Conservation (phyloP, 2,329 filamentous ascomycete genomes). For the Trichoderma aggressivum region DNA sequence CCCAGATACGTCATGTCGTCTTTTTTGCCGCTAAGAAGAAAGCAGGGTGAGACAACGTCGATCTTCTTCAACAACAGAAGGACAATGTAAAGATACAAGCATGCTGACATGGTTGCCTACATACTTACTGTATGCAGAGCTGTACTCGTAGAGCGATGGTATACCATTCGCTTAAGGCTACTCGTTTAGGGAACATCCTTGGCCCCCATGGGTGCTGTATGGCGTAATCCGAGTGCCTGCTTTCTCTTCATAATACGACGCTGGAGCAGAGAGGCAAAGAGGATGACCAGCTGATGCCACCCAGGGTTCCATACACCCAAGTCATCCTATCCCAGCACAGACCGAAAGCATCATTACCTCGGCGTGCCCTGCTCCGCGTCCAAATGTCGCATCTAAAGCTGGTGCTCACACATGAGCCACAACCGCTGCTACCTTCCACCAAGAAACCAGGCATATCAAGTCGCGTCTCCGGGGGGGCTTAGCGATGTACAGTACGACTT, state of each 20-base stretch:
- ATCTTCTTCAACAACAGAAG: neutral
- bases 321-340: neutral
- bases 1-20: neutral
- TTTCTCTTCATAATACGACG: neutral
- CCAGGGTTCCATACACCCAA: neutral
- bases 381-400: neutral
- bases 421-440: neutral
- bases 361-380: neutral
- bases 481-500: neutral
- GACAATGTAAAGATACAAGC: neutral
- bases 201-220: neutral
- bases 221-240: neutral
- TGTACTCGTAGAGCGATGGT: too few relatives aligned
- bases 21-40: neutral
- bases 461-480: neutral
- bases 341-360: neutral
- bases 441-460: neutral
- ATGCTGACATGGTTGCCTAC: neutral
- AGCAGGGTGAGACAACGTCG: neutral
- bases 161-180: too few relatives aligned
- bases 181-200: neutral
- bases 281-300: neutral
- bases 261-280: neutral
- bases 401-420: neutral
- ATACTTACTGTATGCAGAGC: neutral